phyloP scores from a whole-genome alignment of 345 rosid species.

The Eucalyptus brandiana region DNA sequence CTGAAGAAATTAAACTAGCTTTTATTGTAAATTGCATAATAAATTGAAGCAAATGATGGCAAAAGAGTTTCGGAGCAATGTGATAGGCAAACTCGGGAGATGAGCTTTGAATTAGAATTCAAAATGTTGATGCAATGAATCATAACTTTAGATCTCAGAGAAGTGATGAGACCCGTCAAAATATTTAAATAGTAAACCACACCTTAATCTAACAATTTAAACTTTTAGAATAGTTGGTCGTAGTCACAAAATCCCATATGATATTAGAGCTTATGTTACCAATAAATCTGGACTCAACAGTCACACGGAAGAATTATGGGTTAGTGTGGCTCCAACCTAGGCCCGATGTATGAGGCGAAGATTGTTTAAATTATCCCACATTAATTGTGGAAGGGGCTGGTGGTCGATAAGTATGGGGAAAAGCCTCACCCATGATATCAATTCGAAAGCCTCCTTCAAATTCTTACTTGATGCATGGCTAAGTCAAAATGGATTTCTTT shows the following conservation, averaged over 20 bases:
- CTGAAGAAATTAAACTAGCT: not conserved
- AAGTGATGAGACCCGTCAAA: not conserved
- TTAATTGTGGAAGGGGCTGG: too few relatives aligned
- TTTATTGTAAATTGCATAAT: not conserved
- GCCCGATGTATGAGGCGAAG: accelerated
- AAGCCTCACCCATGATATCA: not conserved
- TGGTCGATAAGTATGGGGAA: accelerated
- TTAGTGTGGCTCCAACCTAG: too few relatives aligned
- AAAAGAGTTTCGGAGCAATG: not conserved
- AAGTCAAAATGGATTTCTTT: not conserved
- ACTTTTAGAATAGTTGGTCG: accelerated
- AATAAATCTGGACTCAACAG: too few relatives aligned
- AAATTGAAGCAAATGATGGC: not conserved
- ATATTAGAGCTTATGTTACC: not conserved
- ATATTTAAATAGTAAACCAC: too few relatives aligned
- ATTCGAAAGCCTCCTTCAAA: not conserved
- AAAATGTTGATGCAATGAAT: not conserved
- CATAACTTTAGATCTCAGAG: not conserved
- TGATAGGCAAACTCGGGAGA: not conserved
- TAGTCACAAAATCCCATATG: not conserved
- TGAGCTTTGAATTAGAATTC: not conserved
- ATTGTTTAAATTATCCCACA: too few relatives aligned
- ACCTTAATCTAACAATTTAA: accelerated
- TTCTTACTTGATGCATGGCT: not conserved
- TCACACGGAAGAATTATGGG: accelerated